Base-by-base conservation (phyloP, 805 yeast genomes). In the Starmerella apis region DNA sequence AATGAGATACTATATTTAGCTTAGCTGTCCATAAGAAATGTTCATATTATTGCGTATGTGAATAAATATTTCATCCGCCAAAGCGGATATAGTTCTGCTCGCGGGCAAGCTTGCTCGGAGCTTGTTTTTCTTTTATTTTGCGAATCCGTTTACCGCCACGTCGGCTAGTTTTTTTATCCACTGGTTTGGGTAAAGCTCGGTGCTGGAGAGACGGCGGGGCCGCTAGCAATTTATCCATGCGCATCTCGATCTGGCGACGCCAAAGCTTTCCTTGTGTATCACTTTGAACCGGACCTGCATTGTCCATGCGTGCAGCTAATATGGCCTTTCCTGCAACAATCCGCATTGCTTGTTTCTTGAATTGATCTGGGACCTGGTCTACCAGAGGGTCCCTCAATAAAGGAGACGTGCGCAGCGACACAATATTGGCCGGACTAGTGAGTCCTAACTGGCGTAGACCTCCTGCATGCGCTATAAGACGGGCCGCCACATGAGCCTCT, bases 1-100 rank as follows among this genome's bases (percentile, higher is more conserved):
- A n/a, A n/a, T n/a, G n/a, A n/a, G n/a, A n/a, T n/a, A n/a, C n/a
- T n/a, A n/a, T n/a, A n/a, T n/a, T n/a, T n/a, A n/a, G n/a, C n/a
- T n/a, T n/a, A n/a, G n/a, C n/a, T n/a, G n/a, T n/a, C n/a, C n/a
- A n/a, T n/a, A n/a, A n/a, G n/a, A n/a, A n/a, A n/a, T n/a, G n/a
- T n/a, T n/a, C n/a, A n/a, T n/a, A n/a, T n/a, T n/a, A n/a, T n/a
- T n/a, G n/a, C n/a, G n/a, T n/a, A n/a, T n/a, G n/a, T n/a, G n/a
- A n/a, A n/a, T n/a, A n/a, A n/a, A n/a, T n/a, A n/a, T n/a, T n/a
- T 41, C 27, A 41, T 5, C 6, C 19, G 4, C 94, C 96, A 67
- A 90, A 88, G 37, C 74, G 82, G 77, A 88, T 74, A 60, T 83
- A 77, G 63, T 90, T 87, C 60, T 86, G 95, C 2, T 94, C 83